Conservation (phyloP, 192 early-diverging fungal species). For the Obelidium mucronatum region DNA sequence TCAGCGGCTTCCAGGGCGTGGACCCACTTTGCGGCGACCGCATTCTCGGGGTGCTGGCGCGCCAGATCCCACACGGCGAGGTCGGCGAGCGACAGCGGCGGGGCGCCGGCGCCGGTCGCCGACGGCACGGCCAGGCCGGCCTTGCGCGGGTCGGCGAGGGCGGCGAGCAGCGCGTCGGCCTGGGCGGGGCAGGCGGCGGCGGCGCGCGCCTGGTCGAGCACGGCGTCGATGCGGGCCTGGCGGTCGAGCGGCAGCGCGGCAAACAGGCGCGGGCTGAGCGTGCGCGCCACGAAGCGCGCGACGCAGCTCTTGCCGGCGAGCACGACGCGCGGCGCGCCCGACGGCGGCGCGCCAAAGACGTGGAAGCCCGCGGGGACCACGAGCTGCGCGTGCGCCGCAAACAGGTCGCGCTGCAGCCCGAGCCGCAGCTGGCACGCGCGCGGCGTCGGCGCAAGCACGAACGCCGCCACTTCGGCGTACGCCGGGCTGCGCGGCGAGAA, state of each 20-base stretch:
- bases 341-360: not conserved
- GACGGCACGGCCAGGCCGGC: not conserved
- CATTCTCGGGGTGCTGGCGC: constrained; percentile 1
- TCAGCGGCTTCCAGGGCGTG: not conserved
- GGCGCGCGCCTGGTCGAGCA: not conserved
- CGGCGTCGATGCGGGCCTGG: constrained; percentile 10
- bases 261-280: constrained; percentile 8
- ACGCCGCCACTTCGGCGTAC: constrained; percentile 40
- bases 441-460: constrained; percentile 17
- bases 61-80: constrained; percentile 37
- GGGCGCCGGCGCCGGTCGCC: not conserved
- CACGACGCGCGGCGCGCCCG: not conserved
- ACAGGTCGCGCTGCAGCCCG: constrained; percentile 32
- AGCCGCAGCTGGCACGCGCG: constrained; percentile 21
- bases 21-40: constrained; percentile 34
- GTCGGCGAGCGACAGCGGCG: constrained; percentile 27
- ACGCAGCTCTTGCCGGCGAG: constrained; percentile 31
- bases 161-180: not conserved
- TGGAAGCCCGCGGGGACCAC: constrained; percentile 33
- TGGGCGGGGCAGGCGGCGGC: not conserved
- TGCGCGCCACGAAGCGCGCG: constrained; percentile 27
- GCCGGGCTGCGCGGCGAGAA: constrained; percentile 33
- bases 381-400: constrained; percentile 6
- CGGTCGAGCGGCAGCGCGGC: constrained; percentile 8
- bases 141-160: constrained; percentile 4